Evolutionary conservation across 805 yeast species (phyloP).

Genomic region (Candida sithepensis): DNA sequence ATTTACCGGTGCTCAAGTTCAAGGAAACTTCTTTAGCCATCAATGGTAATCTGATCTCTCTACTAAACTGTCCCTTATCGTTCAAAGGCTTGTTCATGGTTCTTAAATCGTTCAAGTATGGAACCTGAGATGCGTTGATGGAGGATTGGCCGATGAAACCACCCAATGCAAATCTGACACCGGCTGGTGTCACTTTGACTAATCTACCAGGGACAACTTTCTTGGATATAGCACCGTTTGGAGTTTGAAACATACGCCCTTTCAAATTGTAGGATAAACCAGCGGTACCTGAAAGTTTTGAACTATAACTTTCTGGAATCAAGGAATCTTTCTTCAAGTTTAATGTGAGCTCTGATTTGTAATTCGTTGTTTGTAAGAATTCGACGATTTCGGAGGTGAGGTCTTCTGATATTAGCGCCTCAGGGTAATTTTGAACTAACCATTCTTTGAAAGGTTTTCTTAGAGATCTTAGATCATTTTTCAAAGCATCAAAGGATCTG

Average conservation of each 20-base stretch:
- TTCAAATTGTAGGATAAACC: conserved; percentile 68
- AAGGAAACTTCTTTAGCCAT: conserved; percentile 25
- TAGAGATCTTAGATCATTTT: conserved; percentile 41
- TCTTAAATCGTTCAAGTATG: conserved; percentile 17
- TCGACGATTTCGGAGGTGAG: conserved; percentile 37
- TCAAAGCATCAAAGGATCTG: conserved; percentile 21
- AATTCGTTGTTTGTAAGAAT: conserved; percentile 23
- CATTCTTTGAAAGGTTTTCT: conserved; percentile 53
- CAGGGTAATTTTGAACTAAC: conserved; percentile 50
- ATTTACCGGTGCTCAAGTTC: conserved; percentile 18
- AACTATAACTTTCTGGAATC: conserved; percentile 19
- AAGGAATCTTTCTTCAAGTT: background rate
- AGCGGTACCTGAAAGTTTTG: conserved; percentile 55
- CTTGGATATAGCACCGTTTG: conserved; percentile 58
- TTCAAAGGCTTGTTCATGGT: conserved; percentile 21
- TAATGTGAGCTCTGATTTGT: background rate
- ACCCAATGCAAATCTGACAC: conserved; percentile 53
- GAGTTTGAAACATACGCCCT: conserved; percentile 67
- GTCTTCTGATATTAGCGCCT: conserved; percentile 30
- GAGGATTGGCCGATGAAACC: conserved; percentile 35
- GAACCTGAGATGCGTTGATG: conserved; percentile 23
- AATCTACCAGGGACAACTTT: conserved; percentile 68
- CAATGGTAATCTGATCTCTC: conserved; percentile 28
- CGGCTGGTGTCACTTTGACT: conserved; percentile 37
- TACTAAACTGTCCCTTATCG: conserved; percentile 22